A percentile compares a stretch with the other conserved stretches of the same genome.
phyloP scores from a whole-genome alignment of 495 filamentous ascomycete species.

The Podospora pseudocomata region DNA sequence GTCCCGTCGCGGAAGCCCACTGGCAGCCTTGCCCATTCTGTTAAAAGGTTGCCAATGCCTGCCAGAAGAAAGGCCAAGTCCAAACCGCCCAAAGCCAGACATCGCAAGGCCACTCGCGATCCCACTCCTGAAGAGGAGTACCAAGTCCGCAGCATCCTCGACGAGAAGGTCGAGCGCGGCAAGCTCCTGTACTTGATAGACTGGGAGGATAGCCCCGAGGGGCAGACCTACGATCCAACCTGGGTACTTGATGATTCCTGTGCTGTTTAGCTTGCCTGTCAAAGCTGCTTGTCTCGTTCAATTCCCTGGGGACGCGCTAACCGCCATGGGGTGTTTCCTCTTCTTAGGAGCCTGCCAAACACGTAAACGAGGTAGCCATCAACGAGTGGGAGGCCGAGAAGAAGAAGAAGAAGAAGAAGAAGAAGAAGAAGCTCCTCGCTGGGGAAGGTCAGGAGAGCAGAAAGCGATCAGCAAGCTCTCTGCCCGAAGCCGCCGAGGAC shows the following conservation, averaged over 20 bases:
- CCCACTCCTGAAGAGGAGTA: conserved; percentile 18
- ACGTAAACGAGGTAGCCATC: conserved; percentile 34
- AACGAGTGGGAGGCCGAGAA: conserved; percentile 31
- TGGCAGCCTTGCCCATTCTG: conserved; percentile 2
- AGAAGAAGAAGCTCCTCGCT: not conserved
- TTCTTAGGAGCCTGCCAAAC: conserved; percentile 36
- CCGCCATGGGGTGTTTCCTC: conserved; percentile 4
- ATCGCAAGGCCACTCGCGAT: conserved; percentile 12
- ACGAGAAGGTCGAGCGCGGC: conserved; percentile 34
- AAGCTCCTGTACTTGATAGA: conserved; percentile 37
- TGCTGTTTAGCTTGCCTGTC: not conserved
- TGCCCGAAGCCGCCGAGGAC: conserved; percentile 11
- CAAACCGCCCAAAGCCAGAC: conserved; percentile 11
- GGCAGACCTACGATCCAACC: conserved; percentile 33
- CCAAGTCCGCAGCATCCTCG: conserved; percentile 35
- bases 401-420: not conserved
- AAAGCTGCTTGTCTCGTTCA: not conserved
- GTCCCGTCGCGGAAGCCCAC: not conserved
- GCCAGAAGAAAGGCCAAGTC: not conserved
- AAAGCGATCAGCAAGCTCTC: conserved; percentile 11
- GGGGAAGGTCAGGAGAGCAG: not conserved
- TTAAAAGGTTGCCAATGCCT: not conserved
- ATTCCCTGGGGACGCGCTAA: conserved; percentile 10
- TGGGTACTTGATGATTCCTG: conserved; percentile 35
- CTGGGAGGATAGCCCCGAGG: conserved; percentile 41